Conservation (phyloP, 2,329 filamentous ascomycete species). For the Botryotinia calthae region DNA sequence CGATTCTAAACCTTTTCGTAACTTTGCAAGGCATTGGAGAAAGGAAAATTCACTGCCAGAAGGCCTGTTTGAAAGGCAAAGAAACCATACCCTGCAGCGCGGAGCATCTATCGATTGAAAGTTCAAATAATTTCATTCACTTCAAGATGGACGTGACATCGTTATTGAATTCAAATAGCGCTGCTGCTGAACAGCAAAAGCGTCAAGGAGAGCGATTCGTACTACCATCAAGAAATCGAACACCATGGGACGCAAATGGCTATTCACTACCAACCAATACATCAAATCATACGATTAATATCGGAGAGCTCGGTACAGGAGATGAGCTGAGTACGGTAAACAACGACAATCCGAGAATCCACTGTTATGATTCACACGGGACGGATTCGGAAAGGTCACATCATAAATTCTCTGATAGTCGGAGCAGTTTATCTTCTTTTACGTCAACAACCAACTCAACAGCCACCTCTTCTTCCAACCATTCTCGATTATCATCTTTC, state of each 20-base stretch:
- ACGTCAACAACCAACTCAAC: constrained; percentile 37
- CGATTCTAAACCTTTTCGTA: background rate
- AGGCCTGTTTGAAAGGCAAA: constrained; percentile 5
- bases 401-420: constrained; percentile 39
- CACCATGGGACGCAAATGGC: constrained; percentile 40
- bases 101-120: constrained; percentile 2
- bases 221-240: constrained; percentile 34
- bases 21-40: constrained; percentile 9
- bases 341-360: constrained; percentile 10
- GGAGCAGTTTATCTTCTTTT: constrained; percentile 38
- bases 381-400: constrained; percentile 26
- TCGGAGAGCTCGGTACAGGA: background rate
- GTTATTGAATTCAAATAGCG: constrained; percentile 36
- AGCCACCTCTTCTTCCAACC: constrained; percentile 35
- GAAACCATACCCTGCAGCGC: constrained; percentile 15
- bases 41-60: background rate
- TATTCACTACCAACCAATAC: constrained; percentile 39
- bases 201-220: constrained; percentile 22
- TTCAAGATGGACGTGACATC: constrained; percentile 39
- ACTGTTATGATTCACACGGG: constrained; percentile 30
- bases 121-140: background rate
- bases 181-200: constrained; percentile 35
- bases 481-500: constrained; percentile 39
- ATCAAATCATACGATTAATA: constrained; percentile 22
- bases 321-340: background rate